Evolutionary conservation across 306 rosid species (phyloP), one percentile per base, ranked within the genome.

Genomic region (Inga laurina): DNA sequence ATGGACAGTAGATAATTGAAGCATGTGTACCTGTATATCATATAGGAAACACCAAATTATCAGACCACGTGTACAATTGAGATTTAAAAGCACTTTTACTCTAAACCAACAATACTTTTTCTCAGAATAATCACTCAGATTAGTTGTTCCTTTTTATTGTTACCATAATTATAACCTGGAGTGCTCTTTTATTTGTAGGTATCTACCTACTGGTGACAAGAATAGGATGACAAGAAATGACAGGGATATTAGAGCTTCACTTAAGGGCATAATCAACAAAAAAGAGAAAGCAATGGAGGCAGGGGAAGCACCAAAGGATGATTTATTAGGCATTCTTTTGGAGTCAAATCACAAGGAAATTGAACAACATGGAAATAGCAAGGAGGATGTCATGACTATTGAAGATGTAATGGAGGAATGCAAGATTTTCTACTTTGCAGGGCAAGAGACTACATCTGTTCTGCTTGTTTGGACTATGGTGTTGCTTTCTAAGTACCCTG

Each of bases 391-490:
- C 22, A 80, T 91, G 90, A 87, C 65, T 18, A 59, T 80, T 37
- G 56, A 89, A 14, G 92, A 92, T 7, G 87, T 92, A 7, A 78
- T 90, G 0, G 86, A 80, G 10, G 94, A 92, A 71, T 92, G 91
- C 81, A 89, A 89, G 61, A 34, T 72, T n/a, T 88, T 90, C 77
- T 90, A 87, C 85, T 45, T 90, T 54, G 91, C 89, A 1, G 93
- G 93, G 12, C 91, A 92, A 59, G 96, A 90, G 12, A 90, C 96
- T 24, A 90, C 92, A 2, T 82, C 93, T 3, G 75, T 12, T 19
- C 56, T 90, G 54, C 87, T 92, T 14, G 83, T 89, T 57, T 92
- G 91, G 92, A 90, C 94, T 3, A 81, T 92, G 86, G 41, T 90
- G 0, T 52, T 89, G 10, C 49, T 90, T 65, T 34, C 91, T 83